These are phyloP conservation scores for Ploettnerulaceae sp. DNA, from an alignment of 2,329 filamentous ascomycete genomes.

Conservation along the genomic window DNA sequence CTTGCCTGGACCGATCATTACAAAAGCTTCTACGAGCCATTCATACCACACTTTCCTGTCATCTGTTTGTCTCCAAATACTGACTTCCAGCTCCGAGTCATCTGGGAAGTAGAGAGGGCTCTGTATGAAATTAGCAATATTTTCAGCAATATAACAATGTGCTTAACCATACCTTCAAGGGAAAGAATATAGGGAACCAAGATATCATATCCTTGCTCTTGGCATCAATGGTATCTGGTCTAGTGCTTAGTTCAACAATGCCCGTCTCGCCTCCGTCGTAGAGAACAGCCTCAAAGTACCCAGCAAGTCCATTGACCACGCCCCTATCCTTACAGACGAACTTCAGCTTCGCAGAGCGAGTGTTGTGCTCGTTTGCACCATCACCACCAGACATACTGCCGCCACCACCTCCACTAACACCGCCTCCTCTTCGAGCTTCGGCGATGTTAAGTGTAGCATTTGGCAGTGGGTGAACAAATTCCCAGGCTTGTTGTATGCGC, in stretches of 20 bases:
- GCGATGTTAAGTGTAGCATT: slow-evolving; percentile 50
- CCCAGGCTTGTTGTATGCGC: slow-evolving; percentile 73
- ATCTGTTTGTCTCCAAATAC: slow-evolving; percentile 95
- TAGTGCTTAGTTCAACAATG: slow-evolving; percentile 82
- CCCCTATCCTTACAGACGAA: slow-evolving; percentile 77
- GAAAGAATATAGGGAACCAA: slow-evolving; percentile 99
- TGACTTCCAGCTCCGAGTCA: slow-evolving; percentile 78
- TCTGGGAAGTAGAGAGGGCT: slow-evolving; percentile 81
- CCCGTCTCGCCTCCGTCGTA: slow-evolving; percentile 54
- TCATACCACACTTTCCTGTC: slow-evolving; percentile 98
- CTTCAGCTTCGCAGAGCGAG: slow-evolving; percentile 68
- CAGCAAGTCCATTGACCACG: slow-evolving; percentile 83
- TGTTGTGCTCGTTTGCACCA: slow-evolving; percentile 87
- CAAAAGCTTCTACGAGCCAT: slow-evolving; percentile 87
- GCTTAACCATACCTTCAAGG: slow-evolving; percentile 66
- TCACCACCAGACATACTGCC: slow-evolving; percentile 71
- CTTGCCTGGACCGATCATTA: slow-evolving; percentile 53
- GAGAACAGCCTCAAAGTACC: slow-evolving; percentile 95
- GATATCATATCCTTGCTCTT: slow-evolving; percentile 99
- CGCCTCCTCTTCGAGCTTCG: slow-evolving; percentile 55
- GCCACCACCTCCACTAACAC: slow-evolving; percentile 60
- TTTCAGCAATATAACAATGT: background rate
- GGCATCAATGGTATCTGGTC: slow-evolving; percentile 82
- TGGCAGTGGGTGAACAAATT: slow-evolving; percentile 73
- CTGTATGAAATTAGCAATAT: slow-evolving; percentile 43